These are phyloP conservation scores for Sarcocystis neurona DNA, from an alignment of 169 alveolate species.

Conservation along the genomic window DNA sequence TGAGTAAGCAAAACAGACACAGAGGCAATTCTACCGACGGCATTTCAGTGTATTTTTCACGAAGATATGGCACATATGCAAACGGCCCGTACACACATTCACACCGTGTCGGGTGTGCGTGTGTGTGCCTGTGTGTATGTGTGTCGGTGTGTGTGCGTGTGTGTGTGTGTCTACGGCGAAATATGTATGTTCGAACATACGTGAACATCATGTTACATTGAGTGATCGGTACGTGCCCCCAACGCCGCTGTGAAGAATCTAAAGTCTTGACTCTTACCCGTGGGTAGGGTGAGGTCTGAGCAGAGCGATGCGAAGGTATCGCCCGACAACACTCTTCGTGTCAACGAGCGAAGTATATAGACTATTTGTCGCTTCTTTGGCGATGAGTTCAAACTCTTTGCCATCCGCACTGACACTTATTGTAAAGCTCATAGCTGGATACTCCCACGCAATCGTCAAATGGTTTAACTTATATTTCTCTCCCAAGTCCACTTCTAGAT, in stretches of 20 bases:
- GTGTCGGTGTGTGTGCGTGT: slow-evolving; percentile 15
- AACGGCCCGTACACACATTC: too few species aligned
- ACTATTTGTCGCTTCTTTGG: slow-evolving; percentile 66
- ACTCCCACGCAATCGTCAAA: slow-evolving; percentile 83
- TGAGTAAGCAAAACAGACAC: too few species aligned
- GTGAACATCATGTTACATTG: too few species aligned
- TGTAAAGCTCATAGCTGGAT: slow-evolving; percentile 83
- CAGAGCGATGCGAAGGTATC: slow-evolving; percentile 72
- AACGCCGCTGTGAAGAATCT: too few species aligned
- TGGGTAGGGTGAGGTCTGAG: slow-evolving; percentile 79
- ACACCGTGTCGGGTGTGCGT: too few species aligned
- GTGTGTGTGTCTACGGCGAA: too few species aligned
- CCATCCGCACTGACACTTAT: slow-evolving; percentile 77
- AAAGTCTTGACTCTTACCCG: slow-evolving; percentile 49
- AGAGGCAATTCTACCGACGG: too few species aligned
- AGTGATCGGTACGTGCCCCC: too few species aligned
- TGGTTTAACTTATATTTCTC: slow-evolving; percentile 76
- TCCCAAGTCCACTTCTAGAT: slow-evolving; percentile 80
- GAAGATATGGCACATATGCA: too few species aligned
- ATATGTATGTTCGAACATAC: too few species aligned
- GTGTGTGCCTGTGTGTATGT: too few species aligned
- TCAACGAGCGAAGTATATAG: slow-evolving; percentile 70
- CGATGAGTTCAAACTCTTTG: slow-evolving; percentile 58
- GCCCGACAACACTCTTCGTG: slow-evolving; percentile 72
- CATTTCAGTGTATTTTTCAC: too few species aligned